A percentile compares a stretch with the other conserved stretches of the same genome.
Evolutionary conservation across 1,284 basidiomycete species (phyloP).

Genomic region (Marasmius tenuissimus): DNA sequence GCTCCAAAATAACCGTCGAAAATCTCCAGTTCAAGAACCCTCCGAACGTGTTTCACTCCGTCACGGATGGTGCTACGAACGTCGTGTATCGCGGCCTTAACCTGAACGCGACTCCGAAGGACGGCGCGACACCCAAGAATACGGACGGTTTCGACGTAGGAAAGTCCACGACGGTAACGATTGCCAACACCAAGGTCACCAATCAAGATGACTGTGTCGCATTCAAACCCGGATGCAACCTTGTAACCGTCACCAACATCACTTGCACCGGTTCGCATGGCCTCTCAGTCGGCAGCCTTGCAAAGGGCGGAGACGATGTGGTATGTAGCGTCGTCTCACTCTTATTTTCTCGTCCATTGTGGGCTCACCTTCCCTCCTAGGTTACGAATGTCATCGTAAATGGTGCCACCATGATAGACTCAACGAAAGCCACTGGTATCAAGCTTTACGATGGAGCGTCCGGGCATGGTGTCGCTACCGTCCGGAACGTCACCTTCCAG

Average conservation of each 20-base stretch:
- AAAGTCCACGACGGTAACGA: slow-evolving; percentile 24
- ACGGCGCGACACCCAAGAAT: slow-evolving; percentile 25
- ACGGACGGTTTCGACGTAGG: slow-evolving; percentile 32
- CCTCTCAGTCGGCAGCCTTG: slow-evolving; percentile 29
- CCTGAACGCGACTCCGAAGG: slow-evolving; percentile 24
- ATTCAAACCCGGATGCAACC: slow-evolving; percentile 28
- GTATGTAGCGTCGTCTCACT: slow-evolving; percentile 10
- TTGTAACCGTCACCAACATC: slow-evolving; percentile 25
- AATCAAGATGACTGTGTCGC: slow-evolving; percentile 34
- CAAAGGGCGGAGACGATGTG: slow-evolving; percentile 18
- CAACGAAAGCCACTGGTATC: slow-evolving; percentile 30
- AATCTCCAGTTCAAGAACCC: slow-evolving; percentile 28
- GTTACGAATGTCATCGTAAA: slow-evolving; percentile 26
- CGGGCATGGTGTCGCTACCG: slow-evolving; percentile 28
- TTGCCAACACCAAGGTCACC: slow-evolving; percentile 23
- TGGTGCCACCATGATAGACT: slow-evolving; percentile 29
- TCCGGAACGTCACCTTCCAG: slow-evolving; percentile 29
- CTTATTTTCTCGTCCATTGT: background rate
- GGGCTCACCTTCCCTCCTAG: slow-evolving; percentile 6
- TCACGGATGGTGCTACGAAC: slow-evolving; percentile 26
- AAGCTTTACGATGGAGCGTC: slow-evolving; percentile 29
- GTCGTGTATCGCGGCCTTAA: slow-evolving; percentile 23
- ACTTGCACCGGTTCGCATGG: slow-evolving; percentile 31
- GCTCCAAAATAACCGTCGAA: slow-evolving; percentile 24
- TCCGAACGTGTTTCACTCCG: slow-evolving; percentile 31